Evolutionary conservation across 176 grass and related monocot species (phyloP).

Genomic region (Zoysia japonica): DNA sequence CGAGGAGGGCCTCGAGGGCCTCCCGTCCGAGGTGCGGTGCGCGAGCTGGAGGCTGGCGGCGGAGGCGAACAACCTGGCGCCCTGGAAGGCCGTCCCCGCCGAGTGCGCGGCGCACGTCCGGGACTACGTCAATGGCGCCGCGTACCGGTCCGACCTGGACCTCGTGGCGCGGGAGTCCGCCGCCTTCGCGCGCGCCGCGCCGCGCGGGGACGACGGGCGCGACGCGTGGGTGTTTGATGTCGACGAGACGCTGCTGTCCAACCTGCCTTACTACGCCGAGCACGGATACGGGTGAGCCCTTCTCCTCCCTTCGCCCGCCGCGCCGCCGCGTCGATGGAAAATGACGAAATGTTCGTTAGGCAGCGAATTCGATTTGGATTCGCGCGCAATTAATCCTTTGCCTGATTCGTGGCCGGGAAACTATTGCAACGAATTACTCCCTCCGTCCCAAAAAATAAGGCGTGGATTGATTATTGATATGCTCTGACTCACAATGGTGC

Average conservation of each 20-base stretch:
- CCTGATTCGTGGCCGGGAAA: not conserved
- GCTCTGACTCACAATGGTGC: not conserved
- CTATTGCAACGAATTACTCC: not conserved
- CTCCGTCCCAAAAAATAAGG: not conserved
- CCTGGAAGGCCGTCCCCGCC: conserved; percentile 33
- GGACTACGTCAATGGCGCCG: conserved; percentile 57
- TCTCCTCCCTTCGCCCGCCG: not conserved
- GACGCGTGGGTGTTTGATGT: conserved; percentile 79
- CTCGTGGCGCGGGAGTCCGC: conserved; percentile 58
- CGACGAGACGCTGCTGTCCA: conserved; percentile 86
- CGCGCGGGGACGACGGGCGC: conserved; percentile 11
- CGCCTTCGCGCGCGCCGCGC: conserved; percentile 42
- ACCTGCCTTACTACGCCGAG: conserved; percentile 68
- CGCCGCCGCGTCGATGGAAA: not conserved
- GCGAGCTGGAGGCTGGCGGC: conserved; percentile 62
- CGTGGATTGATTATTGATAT: not conserved
- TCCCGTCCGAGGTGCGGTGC: conserved; percentile 42
- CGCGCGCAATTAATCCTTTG: not conserved
- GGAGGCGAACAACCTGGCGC: conserved; percentile 72
- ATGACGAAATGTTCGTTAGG: not conserved
- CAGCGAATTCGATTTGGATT: not conserved
- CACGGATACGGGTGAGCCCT: conserved; percentile 58
- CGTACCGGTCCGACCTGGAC: conserved; percentile 63
- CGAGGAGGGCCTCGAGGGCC: not conserved
- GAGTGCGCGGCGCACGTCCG: conserved; percentile 56